phyloP scores from a whole-genome alignment of 2,329 filamentous ascomycete genomes.

The Microsporum audouinii region DNA sequence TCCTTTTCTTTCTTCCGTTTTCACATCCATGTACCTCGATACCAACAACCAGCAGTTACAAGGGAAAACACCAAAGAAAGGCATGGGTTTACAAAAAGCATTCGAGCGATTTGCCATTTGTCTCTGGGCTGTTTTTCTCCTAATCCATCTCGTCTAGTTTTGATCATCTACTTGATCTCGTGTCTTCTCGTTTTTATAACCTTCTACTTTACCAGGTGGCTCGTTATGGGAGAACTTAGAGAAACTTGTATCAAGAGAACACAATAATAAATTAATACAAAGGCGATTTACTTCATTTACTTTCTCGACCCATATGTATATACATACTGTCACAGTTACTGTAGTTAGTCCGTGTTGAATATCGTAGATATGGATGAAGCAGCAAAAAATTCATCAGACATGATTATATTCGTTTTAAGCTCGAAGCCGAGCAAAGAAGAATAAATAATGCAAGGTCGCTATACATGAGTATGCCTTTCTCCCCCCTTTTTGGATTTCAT shows the following conservation, averaged over 20 bases:
- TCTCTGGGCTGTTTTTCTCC: neutral
- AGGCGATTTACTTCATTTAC: neutral
- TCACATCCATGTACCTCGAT: neutral
- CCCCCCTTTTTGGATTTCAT: neutral
- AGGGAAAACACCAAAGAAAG: neutral
- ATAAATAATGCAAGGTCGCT: neutral
- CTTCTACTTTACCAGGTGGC: neutral
- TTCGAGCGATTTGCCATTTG: neutral
- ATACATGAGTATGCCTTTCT: neutral
- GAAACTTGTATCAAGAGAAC: conserved; percentile 1
- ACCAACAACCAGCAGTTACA: neutral
- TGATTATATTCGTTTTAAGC: neutral
- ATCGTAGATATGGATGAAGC: neutral
- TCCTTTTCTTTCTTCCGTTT: neutral
- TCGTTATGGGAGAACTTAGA: neutral
- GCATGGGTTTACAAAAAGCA: neutral
- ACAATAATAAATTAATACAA: neutral
- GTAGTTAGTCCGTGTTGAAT: too few species aligned
- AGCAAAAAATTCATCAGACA: neutral
- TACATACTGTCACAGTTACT: too few species aligned
- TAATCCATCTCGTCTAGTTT: neutral
- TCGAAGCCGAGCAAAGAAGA: neutral
- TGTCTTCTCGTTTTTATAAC: neutral
- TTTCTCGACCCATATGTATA: neutral
- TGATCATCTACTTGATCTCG: neutral